Evolutionary conservation across 192 early-diverging fungal species (phyloP), one percentile per base, ranked within the genome.

Genomic region (Entophlyctis luteolus): DNA sequence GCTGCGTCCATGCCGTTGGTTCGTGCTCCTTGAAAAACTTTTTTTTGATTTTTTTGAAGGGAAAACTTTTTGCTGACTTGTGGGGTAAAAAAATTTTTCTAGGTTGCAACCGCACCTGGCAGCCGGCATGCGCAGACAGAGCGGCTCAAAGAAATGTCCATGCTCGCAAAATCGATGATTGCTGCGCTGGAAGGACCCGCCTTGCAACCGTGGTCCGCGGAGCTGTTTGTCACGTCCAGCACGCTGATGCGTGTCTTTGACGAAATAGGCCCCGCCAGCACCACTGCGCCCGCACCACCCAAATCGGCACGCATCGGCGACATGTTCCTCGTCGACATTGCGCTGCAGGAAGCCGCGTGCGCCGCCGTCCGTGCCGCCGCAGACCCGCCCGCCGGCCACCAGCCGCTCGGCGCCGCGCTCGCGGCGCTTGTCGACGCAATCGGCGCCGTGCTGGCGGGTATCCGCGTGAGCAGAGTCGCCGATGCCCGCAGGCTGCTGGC

Each of bases 291-390:
- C 14, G 22, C 50, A 20, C 25, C 25, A 4, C 18, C 14, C 14
- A 16, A 25, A 14, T 16, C 50, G 12, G 50, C 14, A 16, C 29
- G 23, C 50, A 22, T 28, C 1, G 18, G 50, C n/a, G n/a, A n/a
- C n/a, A n/a, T n/a, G 23, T 53, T 53, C 50, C 50, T 53, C 50
- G 25, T 53, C 25, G 50, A 53, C 14, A 25, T 53, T 25, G 50
- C 18, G 50, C 50, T 53, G 22, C 50, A 53, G 29, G 50, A 53
- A 53, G 23, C 16, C 25, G 50, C 50, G 25, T 53, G 50, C 50
- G 50, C 50, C 25, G 29, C 50, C 14, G 14, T 23, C 3, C 29
- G 50, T 25, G 50, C 23, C 2, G 50, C 29, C 1, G 50, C 22
- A 16, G 50, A 53, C 25, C 16, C 16, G 16, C 23, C 22, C 50